Base-by-base conservation (phyloP, 805 yeast species). In the Barnettozyma wickerhamii region DNA sequence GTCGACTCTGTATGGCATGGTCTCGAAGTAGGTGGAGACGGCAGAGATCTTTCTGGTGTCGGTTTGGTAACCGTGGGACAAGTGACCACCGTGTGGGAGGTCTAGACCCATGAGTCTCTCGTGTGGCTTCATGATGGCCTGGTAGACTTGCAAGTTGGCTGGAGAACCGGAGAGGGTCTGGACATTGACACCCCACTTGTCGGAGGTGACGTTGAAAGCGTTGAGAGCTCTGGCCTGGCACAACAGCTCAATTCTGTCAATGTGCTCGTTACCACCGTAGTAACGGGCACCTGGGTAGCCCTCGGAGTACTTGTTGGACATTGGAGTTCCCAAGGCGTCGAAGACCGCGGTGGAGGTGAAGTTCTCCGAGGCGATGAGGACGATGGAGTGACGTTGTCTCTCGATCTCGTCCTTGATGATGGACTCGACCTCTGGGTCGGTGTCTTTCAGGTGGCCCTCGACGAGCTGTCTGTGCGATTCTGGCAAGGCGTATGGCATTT, bases 231-330 rank as follows among this genome's bases (percentile, higher is more conserved):
- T 77, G 55, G 80, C 74, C 68, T 89, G 96, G 69, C 98, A 91
- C 44, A 91, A 69, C 12, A 79, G 65, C 72, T 91, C 99, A 58
- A 87, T 88, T 70, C 79, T 75, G 69, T 91, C 99, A 57, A 91
- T 91, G 68, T 79, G 84, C 68, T 91, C 89, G 62, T 91, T 91
- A 64, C 99, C 99, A 65, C 99, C 99, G 63, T 91, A 91, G 72
- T 91, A 91, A 65, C 99, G 81, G 49, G 89, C 95, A 52, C 96
- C 96, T 31, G 99, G 99, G 68, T 91, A 91, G 50, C 98, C 98
- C 68, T 91, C 99, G 10, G 97, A 89, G 70, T 91, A 91, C 72
- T 91, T 91, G 77, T 91, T 91, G 66, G 86, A 90, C 96, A 91
- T 88, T 62, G 87, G 95, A 20, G 96, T 84, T 50, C 98, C 98